These are phyloP conservation scores for Chionographis japonica DNA, from an alignment of 106 monocot species.

Conservation along the genomic window DNA sequence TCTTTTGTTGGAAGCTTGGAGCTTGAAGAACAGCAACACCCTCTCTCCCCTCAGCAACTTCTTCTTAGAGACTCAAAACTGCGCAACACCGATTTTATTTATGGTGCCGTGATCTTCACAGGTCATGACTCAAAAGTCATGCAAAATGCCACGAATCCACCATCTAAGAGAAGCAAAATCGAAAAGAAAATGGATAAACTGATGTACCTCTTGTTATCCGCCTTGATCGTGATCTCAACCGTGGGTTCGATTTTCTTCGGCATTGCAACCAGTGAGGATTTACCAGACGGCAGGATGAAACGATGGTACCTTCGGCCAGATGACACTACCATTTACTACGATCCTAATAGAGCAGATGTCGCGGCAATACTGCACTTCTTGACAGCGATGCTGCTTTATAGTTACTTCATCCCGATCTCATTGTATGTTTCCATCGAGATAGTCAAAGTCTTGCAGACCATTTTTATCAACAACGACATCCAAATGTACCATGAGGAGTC, in stretches of 20 bases:
- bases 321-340: conserved; percentile 37
- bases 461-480: conserved; percentile 78
- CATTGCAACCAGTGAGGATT: conserved; percentile 46
- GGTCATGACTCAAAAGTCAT: conserved; percentile 92
- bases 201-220: conserved; percentile 61
- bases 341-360: conserved; percentile 39
- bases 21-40: conserved; percentile 42
- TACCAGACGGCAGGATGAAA: conserved; percentile 45
- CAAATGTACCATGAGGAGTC: conserved; percentile 85
- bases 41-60: conserved; percentile 81
- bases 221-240: conserved; percentile 49
- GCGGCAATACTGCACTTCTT: conserved; percentile 73
- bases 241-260: conserved; percentile 84
- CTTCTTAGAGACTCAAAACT: conserved; percentile 89
- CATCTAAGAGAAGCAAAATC: conserved; percentile 87
- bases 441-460: conserved; percentile 73
- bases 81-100: conserved; percentile 76
- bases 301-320: conserved; percentile 86
- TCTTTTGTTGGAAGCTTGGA: conserved; percentile 81
- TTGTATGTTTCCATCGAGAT: conserved; percentile 95
- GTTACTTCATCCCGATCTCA: conserved; percentile 91
- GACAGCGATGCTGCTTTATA: conserved; percentile 85
- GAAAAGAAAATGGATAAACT: conserved; percentile 86
- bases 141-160: conserved; percentile 85
- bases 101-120: conserved; percentile 77